Percentiles rank a stretch among this genome's conserved stretches.
phyloP scores from a whole-genome alignment of 228 moss, liverwort and hornwort species.

The Sphagnum magellanicum region DNA sequence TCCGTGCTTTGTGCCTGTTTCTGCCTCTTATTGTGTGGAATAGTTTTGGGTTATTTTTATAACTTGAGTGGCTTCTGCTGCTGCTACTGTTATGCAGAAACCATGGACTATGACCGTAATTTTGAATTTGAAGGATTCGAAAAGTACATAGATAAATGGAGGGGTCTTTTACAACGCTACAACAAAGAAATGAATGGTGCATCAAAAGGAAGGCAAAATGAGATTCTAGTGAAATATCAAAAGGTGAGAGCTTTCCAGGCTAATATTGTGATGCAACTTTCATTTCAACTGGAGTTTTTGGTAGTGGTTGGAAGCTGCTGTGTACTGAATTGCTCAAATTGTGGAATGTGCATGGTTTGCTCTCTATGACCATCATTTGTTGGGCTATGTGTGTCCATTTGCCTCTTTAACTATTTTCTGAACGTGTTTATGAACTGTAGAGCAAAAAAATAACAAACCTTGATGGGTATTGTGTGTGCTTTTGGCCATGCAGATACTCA shows the following conservation, averaged over 20 bases:
- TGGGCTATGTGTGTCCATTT: neutral
- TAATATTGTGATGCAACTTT: neutral
- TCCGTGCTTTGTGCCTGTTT: neutral
- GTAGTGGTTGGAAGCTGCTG: neutral
- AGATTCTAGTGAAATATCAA: constrained; percentile 7
- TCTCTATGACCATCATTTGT: too few relatives aligned
- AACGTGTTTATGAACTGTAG: neutral
- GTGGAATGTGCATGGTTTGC: too few relatives aligned
- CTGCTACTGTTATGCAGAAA: constrained; percentile 4
- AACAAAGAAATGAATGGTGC: constrained; percentile 10
- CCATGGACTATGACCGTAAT: constrained; percentile 12
- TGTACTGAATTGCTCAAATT: neutral
- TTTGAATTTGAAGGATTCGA: constrained; percentile 21
- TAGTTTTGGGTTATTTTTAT: neutral
- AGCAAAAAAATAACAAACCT: neutral
- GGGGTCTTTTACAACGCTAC: constrained; percentile 11
- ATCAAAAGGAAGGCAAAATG: neutral
- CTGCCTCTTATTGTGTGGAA: neutral
- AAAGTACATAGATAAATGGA: constrained; percentile 9
- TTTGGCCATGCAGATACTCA: constrained; percentile 8
- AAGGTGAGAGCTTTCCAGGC: constrained; percentile 3
- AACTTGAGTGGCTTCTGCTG: neutral
- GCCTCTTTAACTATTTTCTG: neutral
- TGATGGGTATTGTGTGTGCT: neutral
- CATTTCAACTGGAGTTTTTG: neutral